Evolutionary conservation across 352 stramenopile species (phyloP), one percentile per base, ranked within the genome.

Genomic region (Pythium rhizo-oryzae): DNA sequence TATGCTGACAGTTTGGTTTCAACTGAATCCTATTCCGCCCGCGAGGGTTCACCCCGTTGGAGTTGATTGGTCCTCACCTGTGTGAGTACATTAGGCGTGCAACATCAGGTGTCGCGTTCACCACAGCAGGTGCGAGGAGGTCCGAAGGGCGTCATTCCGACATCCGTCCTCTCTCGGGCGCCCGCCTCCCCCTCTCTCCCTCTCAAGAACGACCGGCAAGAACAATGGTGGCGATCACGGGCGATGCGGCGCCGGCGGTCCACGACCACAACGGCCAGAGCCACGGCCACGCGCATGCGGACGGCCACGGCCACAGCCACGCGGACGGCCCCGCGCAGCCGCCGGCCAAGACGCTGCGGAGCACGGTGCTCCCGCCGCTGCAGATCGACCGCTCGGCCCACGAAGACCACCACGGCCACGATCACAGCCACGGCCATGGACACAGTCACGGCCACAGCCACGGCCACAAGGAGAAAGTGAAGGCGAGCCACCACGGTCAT

Each of bases 401-500:
- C 33, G 67, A 43, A 19, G 25, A 46, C 49, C 12, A 77, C 37
- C 78, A 91, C 56, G 65, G 62, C 37, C 74, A 87, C 47, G 64
- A 35, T 7, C 35, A 78, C 28, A 19, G 60, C 52, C 75, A 88
- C 44, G 69, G 69, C 0, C 80, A 76, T 54, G 37, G 21, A 41
- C 61, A 62, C 61, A 15, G 52, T 12, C 43, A 61, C 16, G 37
- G 67, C 53, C 77, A 89, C 44, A 75, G 69, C 0, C 80, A 76
- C 53, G 46, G 28, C 41, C 41, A 77, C 44, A 69, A 44, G 16
- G 56, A 64, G 23, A 47, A n/a, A 11, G 41, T 49, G 25, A 58
- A 70, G 33, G 57, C 56, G 18, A 46, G 56, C 9, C n/a, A 77
- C 11, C 49, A 69, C 35, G 58, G 44, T 11, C 28, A 70, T 57